Percentiles rank a stretch among this genome's conserved stretches.
phyloP scores from a whole-genome alignment of 2,329 filamentous ascomycete species.

The Alternaria consortialis region DNA sequence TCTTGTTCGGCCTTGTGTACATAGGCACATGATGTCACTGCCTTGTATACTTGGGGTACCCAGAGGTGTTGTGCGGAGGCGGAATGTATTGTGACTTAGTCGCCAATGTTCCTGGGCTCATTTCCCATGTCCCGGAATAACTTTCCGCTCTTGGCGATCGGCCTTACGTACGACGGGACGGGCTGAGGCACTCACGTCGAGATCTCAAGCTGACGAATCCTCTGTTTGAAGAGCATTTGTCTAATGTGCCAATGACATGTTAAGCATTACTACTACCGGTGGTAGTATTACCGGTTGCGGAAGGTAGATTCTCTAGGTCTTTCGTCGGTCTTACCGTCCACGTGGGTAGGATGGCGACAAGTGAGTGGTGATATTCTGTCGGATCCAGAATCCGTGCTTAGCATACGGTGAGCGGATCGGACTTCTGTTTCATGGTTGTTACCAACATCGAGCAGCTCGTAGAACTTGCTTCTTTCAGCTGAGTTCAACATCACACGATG shows the following conservation, averaged over 20 bases:
- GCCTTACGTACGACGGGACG: not conserved
- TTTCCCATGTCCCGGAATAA: not conserved
- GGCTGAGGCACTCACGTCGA: not conserved
- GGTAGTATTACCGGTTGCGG: not conserved
- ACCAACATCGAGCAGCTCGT: not conserved
- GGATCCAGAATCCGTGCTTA: not conserved
- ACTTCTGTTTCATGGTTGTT: not conserved
- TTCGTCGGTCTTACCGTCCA: not conserved
- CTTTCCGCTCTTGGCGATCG: constrained; percentile 2
- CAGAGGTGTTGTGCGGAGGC: not conserved
- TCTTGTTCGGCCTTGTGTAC: constrained; percentile 4
- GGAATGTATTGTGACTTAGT: not conserved
- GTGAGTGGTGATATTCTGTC: not conserved
- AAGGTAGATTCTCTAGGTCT: not conserved
- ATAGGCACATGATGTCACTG: not conserved
- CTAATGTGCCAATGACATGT: not conserved
- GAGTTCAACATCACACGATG: not conserved
- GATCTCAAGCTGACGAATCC: not conserved
- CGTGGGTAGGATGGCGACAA: not conserved
- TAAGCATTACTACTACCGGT: not conserved
- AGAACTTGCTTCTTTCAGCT: not conserved
- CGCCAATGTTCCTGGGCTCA: constrained; percentile 3
- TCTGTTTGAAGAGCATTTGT: not conserved
- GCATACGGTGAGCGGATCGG: not conserved
- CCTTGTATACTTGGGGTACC: constrained; percentile 3